Evolutionary conservation across 208 protist genomes (phyloP).

Genomic region (Acanthamoeba lenticulata): DNA sequence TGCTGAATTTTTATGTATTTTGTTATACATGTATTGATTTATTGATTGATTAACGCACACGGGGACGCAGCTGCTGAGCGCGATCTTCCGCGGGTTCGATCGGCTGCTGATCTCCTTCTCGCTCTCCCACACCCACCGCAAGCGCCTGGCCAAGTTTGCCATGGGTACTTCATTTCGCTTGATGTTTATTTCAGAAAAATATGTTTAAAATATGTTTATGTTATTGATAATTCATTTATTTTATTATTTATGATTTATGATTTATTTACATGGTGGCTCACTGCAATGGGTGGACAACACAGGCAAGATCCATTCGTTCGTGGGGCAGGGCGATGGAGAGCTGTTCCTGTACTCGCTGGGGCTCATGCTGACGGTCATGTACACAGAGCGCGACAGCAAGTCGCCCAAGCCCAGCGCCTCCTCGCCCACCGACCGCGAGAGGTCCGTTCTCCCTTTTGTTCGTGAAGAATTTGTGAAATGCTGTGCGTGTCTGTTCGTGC

Average conservation of each 20-base stretch:
- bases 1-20: neutral
- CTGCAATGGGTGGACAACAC: neutral
- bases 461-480: neutral
- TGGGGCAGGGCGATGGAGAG: conserved; percentile 19
- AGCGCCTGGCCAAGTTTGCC: conserved; percentile 45
- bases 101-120: conserved; percentile 61
- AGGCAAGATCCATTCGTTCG: conserved; percentile 65
- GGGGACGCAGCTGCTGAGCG: neutral
- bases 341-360: conserved; percentile 47
- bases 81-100: conserved; percentile 27
- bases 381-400: conserved; percentile 47
- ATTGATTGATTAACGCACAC: neutral
- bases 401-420: neutral
- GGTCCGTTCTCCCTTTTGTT: neutral
- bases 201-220: no score
- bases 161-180: conserved; percentile 12
- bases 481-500: no score
- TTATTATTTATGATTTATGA: no score
- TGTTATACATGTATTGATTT: neutral
- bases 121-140: conserved; percentile 44
- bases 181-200: neutral
- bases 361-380: conserved; percentile 53
- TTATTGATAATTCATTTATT: no score
- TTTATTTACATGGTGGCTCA: no score
- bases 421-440: conserved; percentile 11